Evolutionary conservation across 2,329 filamentous ascomycete species (phyloP).

Genomic region (Monilinia fructigena): DNA sequence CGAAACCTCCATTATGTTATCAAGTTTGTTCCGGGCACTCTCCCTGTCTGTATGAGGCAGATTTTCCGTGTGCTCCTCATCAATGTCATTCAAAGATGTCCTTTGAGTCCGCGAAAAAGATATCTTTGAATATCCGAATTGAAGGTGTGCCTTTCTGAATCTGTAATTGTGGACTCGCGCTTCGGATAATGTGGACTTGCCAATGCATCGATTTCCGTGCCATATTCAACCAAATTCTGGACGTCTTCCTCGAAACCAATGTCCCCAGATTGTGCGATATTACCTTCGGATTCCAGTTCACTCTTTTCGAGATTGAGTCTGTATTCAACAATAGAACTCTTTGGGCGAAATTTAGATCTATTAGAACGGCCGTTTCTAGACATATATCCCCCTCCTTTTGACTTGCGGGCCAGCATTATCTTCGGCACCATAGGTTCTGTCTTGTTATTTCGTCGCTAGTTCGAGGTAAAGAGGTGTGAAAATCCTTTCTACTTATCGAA

Average conservation of each 20-base stretch:
- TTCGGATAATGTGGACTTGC: conserved; percentile 30
- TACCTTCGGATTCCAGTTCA: conserved; percentile 15
- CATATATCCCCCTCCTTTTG: neutral
- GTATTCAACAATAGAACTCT: neutral
- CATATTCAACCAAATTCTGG: conserved; percentile 21
- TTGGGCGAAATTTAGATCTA: neutral
- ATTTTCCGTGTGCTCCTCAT: neutral
- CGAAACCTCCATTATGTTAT: conserved; percentile 29
- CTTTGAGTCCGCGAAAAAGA: conserved; percentile 46
- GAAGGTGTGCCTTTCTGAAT: conserved; percentile 50
- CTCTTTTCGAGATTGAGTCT: conserved; percentile 13
- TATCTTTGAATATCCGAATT: conserved; percentile 57
- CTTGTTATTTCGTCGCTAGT: neutral
- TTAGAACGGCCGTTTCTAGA: neutral
- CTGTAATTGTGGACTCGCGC: conserved; percentile 54
- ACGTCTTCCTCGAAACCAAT: conserved; percentile 27
- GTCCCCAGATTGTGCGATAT: neutral
- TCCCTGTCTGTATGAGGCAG: neutral
- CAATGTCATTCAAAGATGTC: conserved; percentile 22
- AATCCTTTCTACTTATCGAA: neutral
- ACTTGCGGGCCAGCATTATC: neutral
- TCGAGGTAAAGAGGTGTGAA: conserved; percentile 19
- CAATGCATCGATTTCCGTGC: conserved; percentile 30
- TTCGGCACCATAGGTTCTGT: neutral
- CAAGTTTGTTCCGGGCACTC: conserved; percentile 29